Percentiles rank a stretch among this genome's conserved stretches.
Conservation (phyloP, 148 eudicot species). For the Spergularia marina region DNA sequence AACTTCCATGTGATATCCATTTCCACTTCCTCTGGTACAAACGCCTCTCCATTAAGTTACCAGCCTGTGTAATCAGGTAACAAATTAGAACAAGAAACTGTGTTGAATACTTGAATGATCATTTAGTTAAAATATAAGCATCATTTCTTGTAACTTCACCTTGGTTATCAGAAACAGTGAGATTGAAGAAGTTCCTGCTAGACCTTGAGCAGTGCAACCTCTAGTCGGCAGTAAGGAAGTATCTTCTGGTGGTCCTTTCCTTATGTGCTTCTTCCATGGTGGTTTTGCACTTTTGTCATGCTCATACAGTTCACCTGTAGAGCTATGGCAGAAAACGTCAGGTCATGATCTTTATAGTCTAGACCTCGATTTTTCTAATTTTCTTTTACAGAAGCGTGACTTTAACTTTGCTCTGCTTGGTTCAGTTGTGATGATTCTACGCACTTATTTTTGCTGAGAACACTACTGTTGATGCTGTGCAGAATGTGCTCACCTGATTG, state of each 20-base stretch:
- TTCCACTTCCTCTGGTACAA: constrained; percentile 78
- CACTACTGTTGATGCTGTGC: no score
- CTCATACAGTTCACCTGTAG: constrained; percentile 74
- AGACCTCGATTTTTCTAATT: not conserved
- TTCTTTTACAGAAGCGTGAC: not conserved
- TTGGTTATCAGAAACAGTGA: constrained; percentile 70
- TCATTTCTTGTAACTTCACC: constrained; percentile 36
- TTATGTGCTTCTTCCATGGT: constrained; percentile 81
- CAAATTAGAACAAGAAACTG: not conserved
- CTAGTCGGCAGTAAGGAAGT: constrained; percentile 46
- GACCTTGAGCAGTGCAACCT: constrained; percentile 50
- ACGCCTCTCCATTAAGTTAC: constrained; percentile 66
- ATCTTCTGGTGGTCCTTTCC: constrained; percentile 38
- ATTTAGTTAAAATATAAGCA: not conserved
- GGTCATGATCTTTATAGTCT: not conserved
- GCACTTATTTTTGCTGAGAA: not conserved
- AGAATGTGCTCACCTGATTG: constrained; percentile 51
- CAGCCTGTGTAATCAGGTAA: constrained; percentile 41
- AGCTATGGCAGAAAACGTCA: constrained; percentile 43
- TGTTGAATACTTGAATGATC: not conserved
- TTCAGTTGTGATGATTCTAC: not conserved
- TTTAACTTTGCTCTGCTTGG: not conserved
- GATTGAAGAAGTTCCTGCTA: constrained; percentile 48
- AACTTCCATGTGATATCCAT: constrained; percentile 62
- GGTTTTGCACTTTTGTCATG: constrained; percentile 64